Evolutionary conservation across 169 alveolate genomes (phyloP).

Genomic region (Plasmodium falciparum): DNA sequence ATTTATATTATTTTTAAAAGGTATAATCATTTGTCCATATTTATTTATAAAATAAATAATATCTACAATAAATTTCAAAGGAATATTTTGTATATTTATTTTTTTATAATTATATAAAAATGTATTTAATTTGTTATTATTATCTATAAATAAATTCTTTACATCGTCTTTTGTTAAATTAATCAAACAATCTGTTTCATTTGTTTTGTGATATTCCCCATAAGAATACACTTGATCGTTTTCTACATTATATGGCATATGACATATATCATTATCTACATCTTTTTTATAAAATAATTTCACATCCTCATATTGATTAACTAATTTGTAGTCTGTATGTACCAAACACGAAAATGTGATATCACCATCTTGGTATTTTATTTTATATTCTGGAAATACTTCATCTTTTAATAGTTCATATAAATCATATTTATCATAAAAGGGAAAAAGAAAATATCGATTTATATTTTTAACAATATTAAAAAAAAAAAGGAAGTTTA

Average conservation of each 20-base stretch:
- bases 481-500: slow-evolving; percentile 3
- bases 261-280: too few relatives aligned
- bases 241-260: too few relatives aligned
- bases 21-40: not conserved
- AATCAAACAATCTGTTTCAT: not conserved
- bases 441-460: not conserved
- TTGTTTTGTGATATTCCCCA: too few relatives aligned
- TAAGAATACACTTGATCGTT: too few relatives aligned
- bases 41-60: slow-evolving; percentile 20
- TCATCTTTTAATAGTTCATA: not conserved
- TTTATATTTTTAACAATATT: not conserved
- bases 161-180: not conserved
- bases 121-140: slow-evolving; percentile 9
- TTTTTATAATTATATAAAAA: slow-evolving; percentile 38
- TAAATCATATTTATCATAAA: not conserved
- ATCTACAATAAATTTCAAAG: not conserved
- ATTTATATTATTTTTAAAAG: not conserved
- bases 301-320: not conserved
- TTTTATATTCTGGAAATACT: not conserved
- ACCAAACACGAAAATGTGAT: not conserved
- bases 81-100: not conserved
- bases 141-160: not conserved
- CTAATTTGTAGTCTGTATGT: not conserved
- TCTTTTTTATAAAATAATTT: too few relatives aligned
- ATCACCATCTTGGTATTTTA: not conserved